phyloP scores from a whole-genome alignment of 805 yeast species.

The Yarrowia alimentaria region DNA sequence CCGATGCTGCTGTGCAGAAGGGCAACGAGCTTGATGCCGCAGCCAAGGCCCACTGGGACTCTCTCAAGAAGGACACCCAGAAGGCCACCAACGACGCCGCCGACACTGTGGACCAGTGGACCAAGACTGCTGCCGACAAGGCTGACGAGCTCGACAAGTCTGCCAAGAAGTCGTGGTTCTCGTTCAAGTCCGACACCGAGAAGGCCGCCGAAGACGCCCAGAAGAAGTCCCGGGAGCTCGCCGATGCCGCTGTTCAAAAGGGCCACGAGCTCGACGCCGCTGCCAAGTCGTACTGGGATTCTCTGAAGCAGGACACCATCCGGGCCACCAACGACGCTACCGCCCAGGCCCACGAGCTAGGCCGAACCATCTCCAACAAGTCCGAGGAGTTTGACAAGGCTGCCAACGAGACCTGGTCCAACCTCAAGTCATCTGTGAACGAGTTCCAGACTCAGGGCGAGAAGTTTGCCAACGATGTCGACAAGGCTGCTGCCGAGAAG shows the following conservation, averaged over 20 bases:
- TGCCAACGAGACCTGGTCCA: conserved; percentile 15
- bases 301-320: conserved; percentile 12
- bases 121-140: conserved; percentile 10
- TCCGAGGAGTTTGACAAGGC: conserved; percentile 17
- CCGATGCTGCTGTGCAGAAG: conserved; percentile 22
- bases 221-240: conserved; percentile 2
- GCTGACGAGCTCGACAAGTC: conserved; percentile 23
- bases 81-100: conserved; percentile 23
- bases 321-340: conserved; percentile 3
- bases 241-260: conserved; percentile 13
- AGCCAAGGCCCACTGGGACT: conserved; percentile 27
- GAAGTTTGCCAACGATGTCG: conserved; percentile 25
- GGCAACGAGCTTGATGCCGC: conserved; percentile 24
- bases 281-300: conserved; percentile 21
- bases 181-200: conserved; percentile 27
- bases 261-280: conserved; percentile 23
- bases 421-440: conserved; percentile 13
- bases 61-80: conserved; percentile 16
- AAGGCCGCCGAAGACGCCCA: conserved; percentile 29
- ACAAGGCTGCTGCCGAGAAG: conserved; percentile 22
- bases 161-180: conserved; percentile 26
- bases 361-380: conserved; percentile 21
- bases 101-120: conserved; percentile 6
- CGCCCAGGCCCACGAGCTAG: conserved; percentile 3
- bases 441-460: conserved; percentile 19